Percentiles rank a stretch among this genome's conserved stretches.
These are phyloP conservation scores for Paramecium sonneborni DNA, from an alignment of 73 alveolate species.

Conservation along the genomic window DNA sequence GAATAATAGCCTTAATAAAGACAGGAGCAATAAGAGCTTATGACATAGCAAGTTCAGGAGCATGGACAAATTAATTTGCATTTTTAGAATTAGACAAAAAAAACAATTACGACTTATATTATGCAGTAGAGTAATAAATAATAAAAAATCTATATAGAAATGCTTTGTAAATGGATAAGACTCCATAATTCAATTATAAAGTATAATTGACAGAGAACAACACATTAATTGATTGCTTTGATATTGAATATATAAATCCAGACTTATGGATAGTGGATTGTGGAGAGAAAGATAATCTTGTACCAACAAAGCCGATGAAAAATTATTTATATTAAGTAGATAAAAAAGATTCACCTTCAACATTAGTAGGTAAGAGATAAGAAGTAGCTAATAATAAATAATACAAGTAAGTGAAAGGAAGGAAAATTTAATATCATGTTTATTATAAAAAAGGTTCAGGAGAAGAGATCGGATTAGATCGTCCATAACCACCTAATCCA, in stretches of 20 bases:
- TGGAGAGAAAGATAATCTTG: not conserved
- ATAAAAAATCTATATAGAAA: not conserved
- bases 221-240: not conserved
- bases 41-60: not conserved
- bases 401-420: not conserved
- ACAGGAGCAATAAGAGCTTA: not conserved
- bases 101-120: not conserved
- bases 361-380: not conserved
- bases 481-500: not conserved
- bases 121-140: not conserved
- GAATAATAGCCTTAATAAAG: not conserved
- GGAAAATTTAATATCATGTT: slow-evolving; percentile 25
- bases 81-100: not conserved
- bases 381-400: not conserved
- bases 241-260: not conserved
- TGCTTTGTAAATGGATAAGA: not conserved
- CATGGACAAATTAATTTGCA: not conserved
- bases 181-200: not conserved
- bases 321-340: not conserved
- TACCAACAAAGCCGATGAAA: not conserved
- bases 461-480: not conserved
- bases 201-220: not conserved
- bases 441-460: not conserved
- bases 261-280: slow-evolving; percentile 10
- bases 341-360: not conserved